Percentiles rank a stretch among this genome's conserved stretches.
Evolutionary conservation across 805 yeast species (phyloP).

Genomic region (Yarrowia divulgata): DNA sequence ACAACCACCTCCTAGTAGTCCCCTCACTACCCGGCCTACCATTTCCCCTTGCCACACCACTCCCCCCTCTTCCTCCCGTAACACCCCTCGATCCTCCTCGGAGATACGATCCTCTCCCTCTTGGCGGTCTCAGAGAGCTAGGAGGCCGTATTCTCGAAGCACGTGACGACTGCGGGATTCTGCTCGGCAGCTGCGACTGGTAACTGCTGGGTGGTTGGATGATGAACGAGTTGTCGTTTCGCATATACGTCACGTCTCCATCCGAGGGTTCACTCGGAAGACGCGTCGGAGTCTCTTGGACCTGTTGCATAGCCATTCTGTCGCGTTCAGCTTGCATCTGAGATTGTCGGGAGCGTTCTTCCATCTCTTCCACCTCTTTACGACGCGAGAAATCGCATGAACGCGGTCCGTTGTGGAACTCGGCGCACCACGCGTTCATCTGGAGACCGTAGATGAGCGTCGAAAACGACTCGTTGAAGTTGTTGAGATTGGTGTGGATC

Average conservation of each 20-base stretch:
- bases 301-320: conserved; percentile 2
- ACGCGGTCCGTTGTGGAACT: conserved; percentile 56
- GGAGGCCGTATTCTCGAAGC: conserved; percentile 20
- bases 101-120: conserved; percentile 6
- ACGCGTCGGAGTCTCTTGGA: conserved; percentile 30
- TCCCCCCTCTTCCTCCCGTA: conserved; percentile 12
- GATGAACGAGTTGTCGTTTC: conserved; percentile 25
- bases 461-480: conserved; percentile 80
- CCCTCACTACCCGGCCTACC: background rate
- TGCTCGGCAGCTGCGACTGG: conserved; percentile 3
- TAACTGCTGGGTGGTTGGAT: conserved; percentile 28
- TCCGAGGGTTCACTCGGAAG: conserved; percentile 30
- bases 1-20: conserved; percentile 22
- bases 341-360: background rate
- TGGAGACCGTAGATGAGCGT: conserved; percentile 79
- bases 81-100: conserved; percentile 15
- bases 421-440: conserved; percentile 89
- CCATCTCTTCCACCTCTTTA: conserved; percentile 24
- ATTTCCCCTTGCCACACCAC: background rate
- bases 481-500: conserved; percentile 65
- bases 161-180: conserved; percentile 24
- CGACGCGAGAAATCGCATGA: conserved; percentile 29
- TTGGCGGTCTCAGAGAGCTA: conserved; percentile 14
- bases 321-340: conserved; percentile 27
- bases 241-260: conserved; percentile 31